Percentiles rank a stretch among this genome's conserved stretches.
Conservation (phyloP, 371 early-diverging fungal genomes). For the Aphelidium insulamus region DNA sequence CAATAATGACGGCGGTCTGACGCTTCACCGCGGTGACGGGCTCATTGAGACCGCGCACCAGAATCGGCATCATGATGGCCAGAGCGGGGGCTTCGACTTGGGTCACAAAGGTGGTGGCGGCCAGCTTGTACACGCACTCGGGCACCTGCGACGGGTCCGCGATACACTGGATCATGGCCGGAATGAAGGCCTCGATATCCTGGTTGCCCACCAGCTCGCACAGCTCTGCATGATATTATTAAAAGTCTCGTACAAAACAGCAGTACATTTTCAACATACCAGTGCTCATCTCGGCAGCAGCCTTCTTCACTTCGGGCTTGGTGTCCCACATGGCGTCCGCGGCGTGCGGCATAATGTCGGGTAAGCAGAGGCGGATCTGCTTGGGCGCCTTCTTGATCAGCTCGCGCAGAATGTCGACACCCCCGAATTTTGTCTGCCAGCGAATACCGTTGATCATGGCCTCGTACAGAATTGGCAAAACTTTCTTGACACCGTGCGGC, state of each 20-base stretch:
- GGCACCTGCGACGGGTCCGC: slow-evolving; percentile 43
- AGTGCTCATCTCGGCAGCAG: too few species aligned
- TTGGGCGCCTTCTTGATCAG: slow-evolving; percentile 31
- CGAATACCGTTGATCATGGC: slow-evolving; percentile 40
- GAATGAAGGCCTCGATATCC: slow-evolving; percentile 41
- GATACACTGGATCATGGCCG: slow-evolving; percentile 43
- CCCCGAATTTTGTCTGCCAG: slow-evolving; percentile 53
- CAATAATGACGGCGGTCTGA: slow-evolving; percentile 30
- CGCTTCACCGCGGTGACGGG: slow-evolving; percentile 25
- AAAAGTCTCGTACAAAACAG: slow-evolving; percentile 20
- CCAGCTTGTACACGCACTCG: slow-evolving; percentile 39
- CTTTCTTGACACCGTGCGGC: slow-evolving; percentile 23
- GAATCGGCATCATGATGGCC: slow-evolving; percentile 47
- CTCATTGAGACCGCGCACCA: slow-evolving; percentile 34
- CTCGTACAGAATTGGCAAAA: slow-evolving; percentile 35
- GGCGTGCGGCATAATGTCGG: slow-evolving; percentile 42
- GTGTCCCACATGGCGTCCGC: slow-evolving; percentile 48
- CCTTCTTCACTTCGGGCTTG: slow-evolving; percentile 32
- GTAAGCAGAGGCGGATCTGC: slow-evolving; percentile 35
- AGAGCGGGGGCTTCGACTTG: slow-evolving; percentile 52
- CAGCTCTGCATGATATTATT: slow-evolving; percentile 34
- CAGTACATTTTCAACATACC: slow-evolving; percentile 5
- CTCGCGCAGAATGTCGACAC: slow-evolving; percentile 25
- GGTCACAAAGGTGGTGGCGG: slow-evolving; percentile 53
- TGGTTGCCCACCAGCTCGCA: slow-evolving; percentile 51